phyloP scores from a whole-genome alignment of 345 rosid species.

The Geranium brycei region DNA sequence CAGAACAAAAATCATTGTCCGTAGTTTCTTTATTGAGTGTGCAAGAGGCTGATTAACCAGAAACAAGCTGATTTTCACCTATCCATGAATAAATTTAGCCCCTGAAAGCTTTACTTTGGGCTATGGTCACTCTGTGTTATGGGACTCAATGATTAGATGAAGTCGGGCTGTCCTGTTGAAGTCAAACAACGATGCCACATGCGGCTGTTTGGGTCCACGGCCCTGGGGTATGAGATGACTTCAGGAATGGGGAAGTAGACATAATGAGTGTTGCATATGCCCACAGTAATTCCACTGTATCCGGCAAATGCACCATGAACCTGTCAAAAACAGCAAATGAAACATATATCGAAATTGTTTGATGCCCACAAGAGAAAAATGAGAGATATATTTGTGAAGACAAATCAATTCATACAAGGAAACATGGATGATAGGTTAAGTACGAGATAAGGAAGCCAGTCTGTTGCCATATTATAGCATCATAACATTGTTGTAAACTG shows the following conservation, averaged over 20 bases:
- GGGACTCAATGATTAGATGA: constrained; percentile 19
- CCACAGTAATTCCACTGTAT: constrained; percentile 85
- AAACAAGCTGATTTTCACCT: background rate
- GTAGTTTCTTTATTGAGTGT: constrained; percentile 5
- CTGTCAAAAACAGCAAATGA: constrained; percentile 26
- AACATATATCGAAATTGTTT: background rate
- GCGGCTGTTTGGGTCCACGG: constrained; percentile 87
- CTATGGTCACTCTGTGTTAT: background rate
- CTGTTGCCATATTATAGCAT: too few species aligned
- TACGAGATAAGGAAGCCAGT: too few species aligned
- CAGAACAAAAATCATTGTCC: constrained; percentile 1
- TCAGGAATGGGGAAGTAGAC: constrained; percentile 91
- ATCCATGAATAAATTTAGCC: background rate
- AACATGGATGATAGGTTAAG: too few species aligned
- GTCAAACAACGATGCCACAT: constrained; percentile 99
- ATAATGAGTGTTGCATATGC: constrained; percentile 91
- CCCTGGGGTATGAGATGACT: constrained; percentile 72
- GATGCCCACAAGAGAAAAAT: background rate
- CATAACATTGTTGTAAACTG: too few species aligned
- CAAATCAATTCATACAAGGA: too few species aligned
- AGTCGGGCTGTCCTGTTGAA: constrained; percentile 95
- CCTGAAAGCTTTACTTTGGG: background rate
- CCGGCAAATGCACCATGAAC: constrained; percentile 98
- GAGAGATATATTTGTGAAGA: background rate
- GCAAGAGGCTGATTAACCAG: background rate